Conservation (phyloP, 2,329 filamentous ascomycete genomes). For the Clarireedia homoeocarpa region DNA sequence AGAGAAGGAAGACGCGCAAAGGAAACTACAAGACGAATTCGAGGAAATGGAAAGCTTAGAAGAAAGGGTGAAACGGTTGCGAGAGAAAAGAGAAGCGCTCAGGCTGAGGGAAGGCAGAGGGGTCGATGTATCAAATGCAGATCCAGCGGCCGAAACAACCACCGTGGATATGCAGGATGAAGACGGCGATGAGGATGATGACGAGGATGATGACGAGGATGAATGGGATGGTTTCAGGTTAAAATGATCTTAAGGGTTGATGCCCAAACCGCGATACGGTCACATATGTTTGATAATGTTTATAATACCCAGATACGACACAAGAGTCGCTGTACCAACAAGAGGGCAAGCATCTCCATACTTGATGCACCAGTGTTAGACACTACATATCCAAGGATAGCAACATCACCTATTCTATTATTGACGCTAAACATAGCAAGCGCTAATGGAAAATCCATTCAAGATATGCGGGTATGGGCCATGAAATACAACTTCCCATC, state of each 20-base stretch:
- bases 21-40: conserved; percentile 68
- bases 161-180: conserved; percentile 5
- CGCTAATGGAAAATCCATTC: too few relatives aligned
- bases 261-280: not conserved
- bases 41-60: conserved; percentile 79
- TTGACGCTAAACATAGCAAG: too few relatives aligned
- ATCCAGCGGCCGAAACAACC: not conserved
- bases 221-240: conserved; percentile 15
- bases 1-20: conserved; percentile 68
- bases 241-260: not conserved
- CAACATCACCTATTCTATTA: too few relatives aligned
- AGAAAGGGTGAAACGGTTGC: conserved; percentile 58
- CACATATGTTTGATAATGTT: not conserved
- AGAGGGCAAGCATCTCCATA: too few relatives aligned
- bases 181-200: conserved; percentile 11
- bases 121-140: not conserved
- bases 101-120: conserved; percentile 33
- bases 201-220: conserved; percentile 13
- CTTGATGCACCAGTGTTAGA: too few relatives aligned
- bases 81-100: conserved; percentile 63
- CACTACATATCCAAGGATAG: too few relatives aligned
- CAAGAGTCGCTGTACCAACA: not conserved
- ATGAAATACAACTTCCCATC: too few relatives aligned
- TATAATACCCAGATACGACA: not conserved
- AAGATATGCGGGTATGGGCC: too few relatives aligned